A percentile compares a stretch with the other conserved stretches of the same genome.
Evolutionary conservation across 2,329 filamentous ascomycete species (phyloP).

Genomic region (Colletotrichum siamense): DNA sequence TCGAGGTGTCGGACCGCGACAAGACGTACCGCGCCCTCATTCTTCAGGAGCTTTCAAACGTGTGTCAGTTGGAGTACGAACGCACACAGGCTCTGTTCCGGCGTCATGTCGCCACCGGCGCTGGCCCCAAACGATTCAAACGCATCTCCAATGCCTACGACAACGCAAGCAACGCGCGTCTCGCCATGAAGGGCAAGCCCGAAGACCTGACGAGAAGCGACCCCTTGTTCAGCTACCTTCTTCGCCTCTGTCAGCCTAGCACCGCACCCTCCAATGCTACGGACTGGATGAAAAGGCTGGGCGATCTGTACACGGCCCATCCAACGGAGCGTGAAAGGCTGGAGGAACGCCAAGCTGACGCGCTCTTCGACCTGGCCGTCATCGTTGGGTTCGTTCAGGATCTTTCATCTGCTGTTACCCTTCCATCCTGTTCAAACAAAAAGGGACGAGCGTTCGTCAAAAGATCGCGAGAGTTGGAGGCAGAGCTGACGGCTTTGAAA

Average conservation of each 20-base stretch:
- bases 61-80: slow-evolving; percentile 48
- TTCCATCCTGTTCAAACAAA: neutral
- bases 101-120: slow-evolving; percentile 40
- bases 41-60: slow-evolving; percentile 51
- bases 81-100: slow-evolving; percentile 43
- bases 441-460: neutral
- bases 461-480: slow-evolving; percentile 35
- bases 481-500: slow-evolving; percentile 42
- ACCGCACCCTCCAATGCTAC: slow-evolving; percentile 23
- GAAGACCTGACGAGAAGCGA: slow-evolving; percentile 40
- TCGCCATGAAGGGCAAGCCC: slow-evolving; percentile 46
- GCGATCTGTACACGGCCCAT: neutral
- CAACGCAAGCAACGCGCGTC: slow-evolving; percentile 35
- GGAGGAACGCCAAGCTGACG: neutral
- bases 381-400: slow-evolving; percentile 45
- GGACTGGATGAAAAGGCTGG: neutral
- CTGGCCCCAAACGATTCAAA: slow-evolving; percentile 46
- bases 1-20: neutral
- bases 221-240: slow-evolving; percentile 46
- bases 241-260: slow-evolving; percentile 47
- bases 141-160: slow-evolving; percentile 41
- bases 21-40: slow-evolving; percentile 39
- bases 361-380: slow-evolving; percentile 40
- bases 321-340: neutral
- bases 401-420: slow-evolving; percentile 32